These are phyloP conservation scores for Colletotrichum truncatum DNA, from an alignment of 2,329 filamentous ascomycete genomes.

Conservation along the genomic window DNA sequence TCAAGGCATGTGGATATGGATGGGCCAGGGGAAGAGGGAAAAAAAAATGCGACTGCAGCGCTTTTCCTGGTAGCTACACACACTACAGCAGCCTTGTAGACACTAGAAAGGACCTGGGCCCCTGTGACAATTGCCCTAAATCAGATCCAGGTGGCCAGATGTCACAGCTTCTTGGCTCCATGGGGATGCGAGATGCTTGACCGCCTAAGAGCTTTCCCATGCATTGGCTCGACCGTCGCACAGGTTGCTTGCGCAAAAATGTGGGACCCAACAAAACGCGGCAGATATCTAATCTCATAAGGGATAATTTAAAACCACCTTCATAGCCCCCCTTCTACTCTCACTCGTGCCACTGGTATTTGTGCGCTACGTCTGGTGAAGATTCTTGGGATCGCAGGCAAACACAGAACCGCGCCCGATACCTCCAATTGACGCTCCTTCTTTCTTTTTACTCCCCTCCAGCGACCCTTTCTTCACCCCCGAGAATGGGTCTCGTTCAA, in stretches of 20 bases:
- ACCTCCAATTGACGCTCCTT: conserved; percentile 3
- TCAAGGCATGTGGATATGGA: background rate
- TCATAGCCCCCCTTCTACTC: conserved; percentile 3
- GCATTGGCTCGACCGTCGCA: background rate
- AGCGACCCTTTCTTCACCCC: conserved; percentile 28
- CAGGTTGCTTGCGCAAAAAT: conserved; percentile 15
- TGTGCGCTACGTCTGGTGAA: conserved; percentile 1
- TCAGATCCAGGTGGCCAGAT: conserved; percentile 4
- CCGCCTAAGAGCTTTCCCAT: conserved; percentile 18
- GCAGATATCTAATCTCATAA: conserved; percentile 29
- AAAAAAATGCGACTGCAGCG: background rate
- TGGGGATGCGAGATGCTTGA: conserved; percentile 18
- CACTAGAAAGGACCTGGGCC: background rate
- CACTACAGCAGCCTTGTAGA: background rate
- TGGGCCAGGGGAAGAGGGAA: background rate
- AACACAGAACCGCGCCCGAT: background rate
- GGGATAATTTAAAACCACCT: conserved; percentile 29
- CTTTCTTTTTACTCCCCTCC: background rate
- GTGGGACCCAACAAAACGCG: conserved; percentile 28
- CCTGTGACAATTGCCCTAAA: conserved; percentile 6
- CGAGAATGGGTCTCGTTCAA: conserved; percentile 64
- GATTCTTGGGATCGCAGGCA: background rate
- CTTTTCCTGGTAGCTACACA: background rate
- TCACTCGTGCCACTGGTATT: conserved; percentile 9
- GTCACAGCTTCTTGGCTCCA: conserved; percentile 9